Base-by-base conservation (phyloP, 352 stramenopile genomes). In the Globisporangium uncinulatum region DNA sequence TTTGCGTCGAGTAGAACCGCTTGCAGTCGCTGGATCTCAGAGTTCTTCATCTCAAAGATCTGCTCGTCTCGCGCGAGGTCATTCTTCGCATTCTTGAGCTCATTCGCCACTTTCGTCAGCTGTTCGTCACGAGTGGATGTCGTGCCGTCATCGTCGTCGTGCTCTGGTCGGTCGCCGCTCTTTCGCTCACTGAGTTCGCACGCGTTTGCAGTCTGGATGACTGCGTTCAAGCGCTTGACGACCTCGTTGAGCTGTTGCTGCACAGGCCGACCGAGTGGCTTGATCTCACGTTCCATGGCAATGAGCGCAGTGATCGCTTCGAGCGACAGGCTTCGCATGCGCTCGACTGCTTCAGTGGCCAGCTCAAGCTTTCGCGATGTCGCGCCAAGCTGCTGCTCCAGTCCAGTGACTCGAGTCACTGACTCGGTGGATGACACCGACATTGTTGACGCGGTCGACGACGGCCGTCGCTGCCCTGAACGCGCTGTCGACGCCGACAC, bases 1-100 rank as follows among this genome's bases (percentile, higher is more conserved):
- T 94, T 90, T 21, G 81, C 79, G 32, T 88, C 71, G 2, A 70
- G 56, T 9, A 92, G 47, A 13, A 85, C 67, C 0, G 60, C 59
- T 44, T 94, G 84, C 3, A 91, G 50, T 24, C 66, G 62, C 39
- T 91, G 69, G 34, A 94, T 86, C 39, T 94, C 82, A 1, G 62
- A 42, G 51, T 89, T 91, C 42, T 94, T 92, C 73, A 89, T 86
- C 54, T 91, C 79, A 52, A 94, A 94, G 53, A 94, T 92, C 59
- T 94, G 74, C 31, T 91, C 81, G 47, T 94, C 81, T 48, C 79
- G 76, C 1, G 69, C 67, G 45, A 94, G 63, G 47, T 94, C 81
- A 8, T 67, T 71, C 39, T 86, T 86, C 5, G 83, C 79, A 39
- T 74, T 64, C 31, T 83, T 77, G 11, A 94, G 68, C 46, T 94